Evolutionary conservation across 2,329 filamentous ascomycete species (phyloP), one percentile per base, ranked within the genome.

Genomic region (Pseudogymnoascus sp.): DNA sequence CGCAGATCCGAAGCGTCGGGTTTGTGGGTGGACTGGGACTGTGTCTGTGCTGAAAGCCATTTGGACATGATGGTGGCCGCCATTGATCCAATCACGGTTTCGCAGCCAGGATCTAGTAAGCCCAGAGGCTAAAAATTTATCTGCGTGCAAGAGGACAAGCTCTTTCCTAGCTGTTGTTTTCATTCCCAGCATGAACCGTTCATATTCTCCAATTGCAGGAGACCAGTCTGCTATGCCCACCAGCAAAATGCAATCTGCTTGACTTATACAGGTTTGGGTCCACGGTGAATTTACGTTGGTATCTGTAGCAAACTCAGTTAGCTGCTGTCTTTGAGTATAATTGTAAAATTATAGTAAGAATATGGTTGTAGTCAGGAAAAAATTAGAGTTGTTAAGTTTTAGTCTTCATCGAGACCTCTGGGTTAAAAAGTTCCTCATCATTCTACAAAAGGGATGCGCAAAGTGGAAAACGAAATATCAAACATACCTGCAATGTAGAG

Each of bases 181-280:
- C 81, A 96, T 97, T 0, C 95, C 96, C 15, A 99, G 82, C 72
- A 99, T 84, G 74, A 99, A 97, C 2, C 95, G 86, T 74, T 99
- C 95, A 69, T 97, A 99, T 74, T 99, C 96, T 44, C 95, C 95
- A 68, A 97, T 95, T 50, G 84, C 87, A 0, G 95, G 89, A 2
- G 93, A 96, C 0, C 89, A 88, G 73, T 97, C 95, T 0, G 93
- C 95, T 13, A 97, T 78, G 0, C 92, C 95, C 28, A 99, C 91
- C 8, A 99, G 81, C 7, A 99, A 81, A 67, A 99, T 97, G 69
- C 93, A 97, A 76, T 99, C 95, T 1, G 95, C 95, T 76, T 99
- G 95, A 15, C 89, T 89, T 68, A 99, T 97, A 74, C 96, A 99
- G 0, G 95, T 97, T 72, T 97, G 92, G 0, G 96, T 99, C 95